Evolutionary conservation across 768 basidiomycete species (phyloP), one percentile per base, ranked within the genome.

Genomic region (Cyclocybe cylindracea): DNA sequence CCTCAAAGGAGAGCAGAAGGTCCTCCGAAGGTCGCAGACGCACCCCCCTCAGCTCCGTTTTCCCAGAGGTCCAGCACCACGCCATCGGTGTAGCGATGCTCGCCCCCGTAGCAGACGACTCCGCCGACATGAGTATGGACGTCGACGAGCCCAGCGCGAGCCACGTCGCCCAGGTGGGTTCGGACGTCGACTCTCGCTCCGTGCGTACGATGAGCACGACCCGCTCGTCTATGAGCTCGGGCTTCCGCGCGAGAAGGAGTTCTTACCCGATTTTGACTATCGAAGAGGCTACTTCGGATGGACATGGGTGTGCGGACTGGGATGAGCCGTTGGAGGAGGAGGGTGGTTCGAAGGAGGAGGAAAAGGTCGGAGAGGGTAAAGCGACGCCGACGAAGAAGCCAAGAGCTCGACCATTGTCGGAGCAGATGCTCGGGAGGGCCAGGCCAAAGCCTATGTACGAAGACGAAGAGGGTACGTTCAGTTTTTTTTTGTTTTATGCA

Each of bases 341-440:
- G n/a, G 59, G 53, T 46, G 47, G 55, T 19, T 58, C 44, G 5
- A 59, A 46, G 32, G 58, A 48, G 14, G 51, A 45, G 18, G 55
- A 53, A 18, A 44, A 40, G 48, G 24, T 51, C 35, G 55, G 54
- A 34, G 53, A 57, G 50, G 58, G 34, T 36, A 63, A 57, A 18
- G 59, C 63, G 33, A 82, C 80, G 14, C 79, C 78, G 1, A 61
- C 71, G 32, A 79, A 77, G 68, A 74, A 73, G 41, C 63, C 71
- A 0, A 74, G 87, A 9, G 67, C 71, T 1, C 72, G 89, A 10
- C 87, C 88, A 0, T 56, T 83, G 46, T 86, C 85, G 1, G 90
- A 91, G 61, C 84, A 86, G 64, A 63, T 80, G 59, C 67, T 83
- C 5, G 78, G 76, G 1, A 70, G 62, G 41, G 68, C 68, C 38